phyloP scores from a whole-genome alignment of 2,329 filamentous ascomycete genomes.

The Verticillium nonalfalfae region DNA sequence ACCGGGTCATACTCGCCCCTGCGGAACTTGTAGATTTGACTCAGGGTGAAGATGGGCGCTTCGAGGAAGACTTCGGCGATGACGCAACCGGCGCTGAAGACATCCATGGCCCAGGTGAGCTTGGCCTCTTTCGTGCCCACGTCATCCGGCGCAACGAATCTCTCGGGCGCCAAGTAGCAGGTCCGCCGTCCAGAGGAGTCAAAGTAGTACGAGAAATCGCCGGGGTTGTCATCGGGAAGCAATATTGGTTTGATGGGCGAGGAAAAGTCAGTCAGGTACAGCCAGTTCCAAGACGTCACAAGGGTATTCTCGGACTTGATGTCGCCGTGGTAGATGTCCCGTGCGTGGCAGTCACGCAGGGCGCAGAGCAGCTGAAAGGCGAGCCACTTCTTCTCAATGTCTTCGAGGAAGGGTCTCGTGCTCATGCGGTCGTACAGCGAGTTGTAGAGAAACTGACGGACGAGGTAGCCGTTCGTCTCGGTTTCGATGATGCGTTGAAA shows the following conservation, averaged over 20 bases:
- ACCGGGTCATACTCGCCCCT: slow-evolving; percentile 87
- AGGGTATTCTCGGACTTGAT: slow-evolving; percentile 98
- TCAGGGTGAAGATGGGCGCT: slow-evolving; percentile 93
- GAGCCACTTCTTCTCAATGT: slow-evolving; percentile 98
- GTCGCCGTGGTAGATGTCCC: slow-evolving; percentile 90
- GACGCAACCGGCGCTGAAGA: slow-evolving; percentile 94
- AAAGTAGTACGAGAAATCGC: slow-evolving; percentile 97
- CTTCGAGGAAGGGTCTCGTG: slow-evolving; percentile 91
- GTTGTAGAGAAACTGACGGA: slow-evolving; percentile 92
- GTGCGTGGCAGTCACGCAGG: slow-evolving; percentile 82
- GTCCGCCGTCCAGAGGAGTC: slow-evolving; percentile 87
- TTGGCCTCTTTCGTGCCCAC: slow-evolving; percentile 53
- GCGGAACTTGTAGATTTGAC: slow-evolving; percentile 90
- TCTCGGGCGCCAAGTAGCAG: slow-evolving; percentile 91
- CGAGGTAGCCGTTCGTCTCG: slow-evolving; percentile 82
- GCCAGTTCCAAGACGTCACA: slow-evolving; percentile 99
- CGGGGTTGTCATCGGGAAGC: slow-evolving; percentile 92
- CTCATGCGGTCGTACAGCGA: slow-evolving; percentile 96
- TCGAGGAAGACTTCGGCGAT: slow-evolving; percentile 96
- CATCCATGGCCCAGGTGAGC: slow-evolving; percentile 91
- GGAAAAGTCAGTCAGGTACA: slow-evolving; percentile 96
- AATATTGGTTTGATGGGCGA: slow-evolving; percentile 91
- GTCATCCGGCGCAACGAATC: slow-evolving; percentile 71
- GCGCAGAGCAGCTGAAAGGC: slow-evolving; percentile 92
- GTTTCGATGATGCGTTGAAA: slow-evolving; percentile 93